Base-by-base conservation (phyloP, 768 basidiomycete genomes). In the Hemileccinum impolitum region DNA sequence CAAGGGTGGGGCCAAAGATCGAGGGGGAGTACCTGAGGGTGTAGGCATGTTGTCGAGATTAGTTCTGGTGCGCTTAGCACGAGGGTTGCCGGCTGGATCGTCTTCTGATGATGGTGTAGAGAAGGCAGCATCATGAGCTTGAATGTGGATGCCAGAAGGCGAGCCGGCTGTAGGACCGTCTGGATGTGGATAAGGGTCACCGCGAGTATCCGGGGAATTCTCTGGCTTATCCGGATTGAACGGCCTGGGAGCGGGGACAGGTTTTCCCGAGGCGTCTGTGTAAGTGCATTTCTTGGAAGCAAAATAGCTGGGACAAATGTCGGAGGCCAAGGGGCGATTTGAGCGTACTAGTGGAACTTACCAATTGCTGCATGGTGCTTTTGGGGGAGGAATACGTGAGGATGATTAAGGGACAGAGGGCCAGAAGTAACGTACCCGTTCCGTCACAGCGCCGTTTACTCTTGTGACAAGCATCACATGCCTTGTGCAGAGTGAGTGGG, bases 381-480 rank as follows among this genome's bases (percentile, higher is more conserved):
- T 66, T 41, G 59, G 53, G 46, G 57, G 45, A 18, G 42, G 44
- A 7, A 50, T 6, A 41, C 25, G 30, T 55, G 43, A 48, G 38
- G 17, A 46, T 34, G 43, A 39, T 19, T 31, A 47, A 52, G 40
- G 51, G 15, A 48, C 34, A 19, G 44, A 39, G 28, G 19, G 35
- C 39, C 17, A 25, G 42, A 28, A 46, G 39, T 48, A 43, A 72
- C 81, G 50, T 52, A 85, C 86, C 82, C 52, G 85, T 87, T 28
- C 87, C 87, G 68, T 90, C 87, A 68, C 88, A 90, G 41, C 88
- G 80, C 21, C 89, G 80, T 63, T 91, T 91, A 70, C 82, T 84
- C 66, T 86, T 88, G 64, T 91, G 90, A 64, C 89, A 91, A 45
- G 85, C 84, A 67, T 89, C 85, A 68, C 89, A 90, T 42, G 89